A percentile compares a stretch with the other conserved stretches of the same genome.
Conservation (phyloP, 2,329 filamentous ascomycete species). For the Fusarium equiseti region DNA sequence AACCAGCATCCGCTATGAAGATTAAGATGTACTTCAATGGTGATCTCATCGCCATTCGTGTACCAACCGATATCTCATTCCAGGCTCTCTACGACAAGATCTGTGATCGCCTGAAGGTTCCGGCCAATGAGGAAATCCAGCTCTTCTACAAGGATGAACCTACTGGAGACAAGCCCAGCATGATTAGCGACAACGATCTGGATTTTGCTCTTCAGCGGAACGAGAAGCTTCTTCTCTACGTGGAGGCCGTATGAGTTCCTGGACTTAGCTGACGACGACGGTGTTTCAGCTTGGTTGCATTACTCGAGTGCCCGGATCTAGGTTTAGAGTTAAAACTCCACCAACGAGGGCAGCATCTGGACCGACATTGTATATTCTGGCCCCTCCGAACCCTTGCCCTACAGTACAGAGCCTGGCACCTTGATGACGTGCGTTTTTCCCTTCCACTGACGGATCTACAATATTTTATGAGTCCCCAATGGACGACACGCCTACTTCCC, state of each 20-base stretch:
- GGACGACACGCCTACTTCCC: constrained; percentile 26
- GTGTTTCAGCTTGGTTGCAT: constrained; percentile 42
- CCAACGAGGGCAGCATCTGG: constrained; percentile 13
- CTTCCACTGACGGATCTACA: constrained; percentile 35
- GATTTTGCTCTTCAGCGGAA: constrained; percentile 84
- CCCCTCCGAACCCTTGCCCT: constrained; percentile 15
- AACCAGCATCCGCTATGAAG: constrained; percentile 75
- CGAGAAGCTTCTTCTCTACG: constrained; percentile 85
- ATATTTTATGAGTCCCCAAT: constrained; percentile 34
- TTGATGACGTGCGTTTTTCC: constrained; percentile 19
- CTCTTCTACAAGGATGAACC: constrained; percentile 90
- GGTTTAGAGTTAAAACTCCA: constrained; percentile 24
- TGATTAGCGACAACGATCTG: constrained; percentile 85
- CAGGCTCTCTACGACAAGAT: constrained; percentile 86
- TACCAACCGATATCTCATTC: constrained; percentile 83
- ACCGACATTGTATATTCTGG: constrained; percentile 15
- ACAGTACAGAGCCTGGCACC: constrained; percentile 21
- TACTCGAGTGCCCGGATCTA: constrained; percentile 16
- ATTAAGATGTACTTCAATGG: constrained; percentile 96
- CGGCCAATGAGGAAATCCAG: constrained; percentile 74
- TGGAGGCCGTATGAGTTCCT: constrained; percentile 63
- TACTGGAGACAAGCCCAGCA: constrained; percentile 77
- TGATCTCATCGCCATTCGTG: constrained; percentile 90
- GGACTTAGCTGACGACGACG: constrained; percentile 21
- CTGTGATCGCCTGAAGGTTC: constrained; percentile 83